Conservation (phyloP, 2,329 filamentous ascomycete genomes). For the Trichoderma sp. region DNA sequence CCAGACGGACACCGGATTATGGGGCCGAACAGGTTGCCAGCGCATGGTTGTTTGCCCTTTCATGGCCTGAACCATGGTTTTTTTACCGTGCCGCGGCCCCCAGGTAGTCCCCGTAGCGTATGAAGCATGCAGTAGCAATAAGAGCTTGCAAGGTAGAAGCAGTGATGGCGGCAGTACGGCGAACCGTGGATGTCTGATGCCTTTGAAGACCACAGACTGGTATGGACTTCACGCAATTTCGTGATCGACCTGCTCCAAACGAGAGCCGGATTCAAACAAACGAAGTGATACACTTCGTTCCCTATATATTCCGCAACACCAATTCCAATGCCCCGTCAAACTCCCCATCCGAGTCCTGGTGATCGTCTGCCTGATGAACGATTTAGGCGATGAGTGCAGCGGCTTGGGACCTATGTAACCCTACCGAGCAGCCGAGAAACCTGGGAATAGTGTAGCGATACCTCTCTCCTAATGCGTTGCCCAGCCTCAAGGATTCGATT, state of each 20-base stretch:
- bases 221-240: no score
- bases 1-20: background rate
- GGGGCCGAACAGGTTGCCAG: background rate
- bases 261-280: background rate
- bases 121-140: no score
- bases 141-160: no score
- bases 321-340: background rate
- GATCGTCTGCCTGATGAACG: background rate
- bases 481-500: background rate
- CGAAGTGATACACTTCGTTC: background rate
- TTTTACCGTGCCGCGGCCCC: background rate
- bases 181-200: no score
- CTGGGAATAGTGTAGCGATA: background rate
- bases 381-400: background rate
- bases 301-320: background rate
- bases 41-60: background rate
- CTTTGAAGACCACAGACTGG: no score
- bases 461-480: background rate
- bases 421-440: background rate
- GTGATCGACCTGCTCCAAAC: background rate
- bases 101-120: no score
- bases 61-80: background rate
- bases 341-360: background rate
- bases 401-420: background rate
- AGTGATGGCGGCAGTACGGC: background rate